phyloP scores from a whole-genome alignment of 163 green algal species.

The Picocystis sp. region DNA sequence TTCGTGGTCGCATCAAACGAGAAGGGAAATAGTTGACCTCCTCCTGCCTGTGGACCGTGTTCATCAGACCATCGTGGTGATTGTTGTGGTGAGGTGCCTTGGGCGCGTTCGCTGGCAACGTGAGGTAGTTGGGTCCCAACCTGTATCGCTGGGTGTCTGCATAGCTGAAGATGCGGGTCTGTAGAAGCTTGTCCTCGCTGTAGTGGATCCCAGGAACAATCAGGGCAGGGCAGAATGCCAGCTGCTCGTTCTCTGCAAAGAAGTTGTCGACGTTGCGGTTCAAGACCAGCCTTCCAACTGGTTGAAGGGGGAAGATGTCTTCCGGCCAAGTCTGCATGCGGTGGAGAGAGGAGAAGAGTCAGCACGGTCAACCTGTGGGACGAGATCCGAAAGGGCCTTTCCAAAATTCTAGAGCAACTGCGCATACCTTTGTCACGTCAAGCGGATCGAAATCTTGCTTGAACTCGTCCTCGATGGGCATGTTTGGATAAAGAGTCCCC shows the following conservation, averaged over 20 bases:
- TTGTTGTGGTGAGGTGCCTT: constrained; percentile 87
- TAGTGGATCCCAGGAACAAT: constrained; percentile 83
- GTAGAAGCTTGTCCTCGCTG: constrained; percentile 92
- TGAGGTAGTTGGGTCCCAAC: constrained; percentile 85
- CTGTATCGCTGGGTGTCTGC: constrained; percentile 79
- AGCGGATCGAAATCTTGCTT: constrained; percentile 77
- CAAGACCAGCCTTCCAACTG: constrained; percentile 79
- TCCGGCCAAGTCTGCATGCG: constrained; percentile 37
- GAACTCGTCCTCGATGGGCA: constrained; percentile 70
- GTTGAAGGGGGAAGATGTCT: constrained; percentile 68
- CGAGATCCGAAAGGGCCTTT: no score
- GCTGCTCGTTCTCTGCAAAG: constrained; percentile 89
- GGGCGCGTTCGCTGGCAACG: constrained; percentile 83
- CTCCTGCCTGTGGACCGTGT: constrained; percentile 79
- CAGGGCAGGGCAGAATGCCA: constrained; percentile 85
- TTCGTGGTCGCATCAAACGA: constrained; percentile 65
- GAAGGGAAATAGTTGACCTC: constrained; percentile 95
- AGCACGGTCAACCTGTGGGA: no score
- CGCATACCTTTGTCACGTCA: constrained; percentile 46
- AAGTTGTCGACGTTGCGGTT: constrained; percentile 97
- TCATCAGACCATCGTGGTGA: constrained; percentile 94
- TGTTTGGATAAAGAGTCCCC: constrained; percentile 78
- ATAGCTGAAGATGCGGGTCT: constrained; percentile 76
- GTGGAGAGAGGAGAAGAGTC: no score
- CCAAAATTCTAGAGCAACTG: no score